Evolutionary conservation across 805 yeast genomes (phyloP), one percentile per base, ranked within the genome.

Genomic region (Myxozyma monticola): DNA sequence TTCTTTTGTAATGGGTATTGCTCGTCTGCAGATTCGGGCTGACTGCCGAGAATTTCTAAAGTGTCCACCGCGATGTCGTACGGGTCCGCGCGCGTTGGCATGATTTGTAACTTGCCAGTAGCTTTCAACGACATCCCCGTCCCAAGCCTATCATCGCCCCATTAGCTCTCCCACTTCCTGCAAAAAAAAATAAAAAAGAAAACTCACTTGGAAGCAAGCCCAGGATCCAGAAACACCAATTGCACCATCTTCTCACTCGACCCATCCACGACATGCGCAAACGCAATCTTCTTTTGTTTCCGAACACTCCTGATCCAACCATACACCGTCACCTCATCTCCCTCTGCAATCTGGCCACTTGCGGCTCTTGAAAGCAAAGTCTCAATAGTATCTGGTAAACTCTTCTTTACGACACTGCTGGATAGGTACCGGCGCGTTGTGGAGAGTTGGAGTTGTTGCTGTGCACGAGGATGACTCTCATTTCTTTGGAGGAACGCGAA

Each of bases 1-100:
- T 89, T 89, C 64, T 89, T 90, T 61, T 89, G 96, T 42, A 93
- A 70, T 0, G 97, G 96, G 65, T 84, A 93, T 12, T 38, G 30
- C 4, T 49, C 52, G 84, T 28, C 71, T 69, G 0, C 96, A 96
- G 3, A 83, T n/a, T n/a, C n/a, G n/a, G n/a, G n/a, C 12, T 28
- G 14, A 9, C 31, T 14, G 30, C 41, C 47, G 18, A 43, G 24
- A 28, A 35, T 54, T 1, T 88, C 63, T 2, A 85, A 64, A 2
- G 35, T 24, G 1, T 49, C 67, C 2, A 67, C 65, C 55, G 70
- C 72, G 24, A 84, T 61, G 64, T 84, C 91, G 54, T 67, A 74
- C 0, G 65, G 64, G 60, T 46, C 53, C 17, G 35, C 28, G 8
- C 46, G 39, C 17, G 21, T 30, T 1, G 57, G 43, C 6, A 65